phyloP scores from a whole-genome alignment of 2,329 filamentous ascomycete species.

The Cercospora sp. region DNA sequence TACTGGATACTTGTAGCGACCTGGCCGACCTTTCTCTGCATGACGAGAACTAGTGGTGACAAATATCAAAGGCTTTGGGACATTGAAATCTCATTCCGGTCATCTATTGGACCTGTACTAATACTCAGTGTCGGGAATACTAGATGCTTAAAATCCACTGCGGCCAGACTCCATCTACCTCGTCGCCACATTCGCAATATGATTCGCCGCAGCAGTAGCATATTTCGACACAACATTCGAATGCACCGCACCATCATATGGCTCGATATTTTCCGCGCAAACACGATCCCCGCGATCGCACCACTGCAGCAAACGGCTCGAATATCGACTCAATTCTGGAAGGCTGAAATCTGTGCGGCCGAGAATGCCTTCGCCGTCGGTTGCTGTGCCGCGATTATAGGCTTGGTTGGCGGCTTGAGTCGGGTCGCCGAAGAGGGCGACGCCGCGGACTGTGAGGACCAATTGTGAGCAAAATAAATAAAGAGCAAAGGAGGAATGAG shows the following conservation, averaged over 20 bases:
- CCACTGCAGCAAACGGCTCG: neutral
- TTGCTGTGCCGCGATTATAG: neutral
- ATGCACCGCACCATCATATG: constrained; percentile 1
- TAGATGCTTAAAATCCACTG: neutral
- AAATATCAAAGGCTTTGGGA: neutral
- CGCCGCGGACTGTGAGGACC: neutral
- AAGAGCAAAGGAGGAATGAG: too few species aligned
- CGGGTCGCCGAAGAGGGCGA: neutral
- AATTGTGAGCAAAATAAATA: neutral
- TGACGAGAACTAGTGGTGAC: neutral
- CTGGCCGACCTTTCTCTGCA: neutral
- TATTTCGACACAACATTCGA: constrained; percentile 1
- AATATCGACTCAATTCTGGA: neutral
- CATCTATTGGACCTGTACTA: neutral
- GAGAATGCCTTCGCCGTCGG: neutral
- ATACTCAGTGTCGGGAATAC: neutral
- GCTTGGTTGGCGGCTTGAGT: neutral
- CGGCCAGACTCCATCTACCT: neutral
- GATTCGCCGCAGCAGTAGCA: neutral
- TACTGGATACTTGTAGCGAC: neutral
- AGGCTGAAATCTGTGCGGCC: neutral
- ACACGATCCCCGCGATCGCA: constrained; percentile 3
- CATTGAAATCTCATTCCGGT: neutral
- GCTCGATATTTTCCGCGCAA: neutral
- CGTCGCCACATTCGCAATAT: constrained; percentile 3